Percentiles rank a stretch among this genome's conserved stretches.
Evolutionary conservation across 177 flowering plant species (phyloP).

Genomic region (Telopea speciosissima): DNA sequence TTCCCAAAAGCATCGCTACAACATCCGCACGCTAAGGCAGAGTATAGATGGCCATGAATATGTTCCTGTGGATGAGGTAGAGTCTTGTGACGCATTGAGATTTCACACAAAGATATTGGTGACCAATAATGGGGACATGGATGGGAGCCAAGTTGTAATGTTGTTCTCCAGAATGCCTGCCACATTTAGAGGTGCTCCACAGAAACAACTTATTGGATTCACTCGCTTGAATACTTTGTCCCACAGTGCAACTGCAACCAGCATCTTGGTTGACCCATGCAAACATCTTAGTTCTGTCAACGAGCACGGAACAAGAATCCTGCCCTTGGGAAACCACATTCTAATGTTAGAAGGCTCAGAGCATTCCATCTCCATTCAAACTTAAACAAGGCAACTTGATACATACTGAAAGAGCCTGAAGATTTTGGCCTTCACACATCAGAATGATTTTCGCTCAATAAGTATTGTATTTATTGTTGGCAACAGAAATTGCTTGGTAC

Average conservation of each 20-base stretch:
- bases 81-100: constrained; percentile 47
- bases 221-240: constrained; percentile 44
- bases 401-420: not conserved
- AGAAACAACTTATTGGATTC: constrained; percentile 72
- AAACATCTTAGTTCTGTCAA: constrained; percentile 60
- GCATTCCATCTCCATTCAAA: constrained; percentile 41
- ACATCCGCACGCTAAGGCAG: constrained; percentile 13
- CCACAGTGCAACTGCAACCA: constrained; percentile 31
- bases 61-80: constrained; percentile 42
- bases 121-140: constrained; percentile 61
- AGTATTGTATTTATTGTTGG: not conserved
- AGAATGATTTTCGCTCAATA: not conserved
- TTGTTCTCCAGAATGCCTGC: constrained; percentile 41
- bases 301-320: constrained; percentile 49
- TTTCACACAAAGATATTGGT: constrained; percentile 54
- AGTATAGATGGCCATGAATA: constrained; percentile 24
- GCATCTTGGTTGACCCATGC: constrained; percentile 68
- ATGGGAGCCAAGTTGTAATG: constrained; percentile 73
- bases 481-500: not conserved
- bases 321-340: constrained; percentile 62
- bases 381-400: constrained; percentile 3
- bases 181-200: constrained; percentile 43
- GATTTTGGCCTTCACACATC: no score
- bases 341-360: constrained; percentile 41
- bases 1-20: constrained; percentile 8